Conservation (phyloP, 768 basidiomycete genomes). For the Clathrus columnatus region DNA sequence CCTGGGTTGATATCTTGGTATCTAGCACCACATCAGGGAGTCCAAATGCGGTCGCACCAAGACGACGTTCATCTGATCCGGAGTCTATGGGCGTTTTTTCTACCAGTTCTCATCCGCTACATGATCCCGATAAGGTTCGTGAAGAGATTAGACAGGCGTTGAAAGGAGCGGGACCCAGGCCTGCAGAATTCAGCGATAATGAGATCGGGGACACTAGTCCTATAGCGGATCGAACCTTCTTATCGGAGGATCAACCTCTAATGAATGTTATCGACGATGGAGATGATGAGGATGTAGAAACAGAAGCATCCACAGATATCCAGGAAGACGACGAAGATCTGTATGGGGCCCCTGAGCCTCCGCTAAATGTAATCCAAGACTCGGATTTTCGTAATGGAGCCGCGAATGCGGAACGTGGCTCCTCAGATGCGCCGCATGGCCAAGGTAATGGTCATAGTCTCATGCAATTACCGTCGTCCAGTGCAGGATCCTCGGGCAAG, state of each 20-base stretch:
- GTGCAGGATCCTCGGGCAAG: not conserved
- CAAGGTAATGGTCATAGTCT: not conserved
- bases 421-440: not conserved
- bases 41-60: not conserved
- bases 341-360: not conserved
- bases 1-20: slow-evolving; percentile 84
- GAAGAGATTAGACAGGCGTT: slow-evolving; percentile 66
- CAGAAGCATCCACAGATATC: too few relatives aligned
- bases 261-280: not conserved
- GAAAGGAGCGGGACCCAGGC: slow-evolving; percentile 7
- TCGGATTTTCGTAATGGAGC: not conserved
- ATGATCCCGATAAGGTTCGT: slow-evolving; percentile 64
- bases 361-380: not conserved
- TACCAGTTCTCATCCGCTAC: too few relatives aligned
- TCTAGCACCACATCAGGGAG: slow-evolving; percentile 25
- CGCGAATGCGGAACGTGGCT: not conserved
- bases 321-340: not conserved
- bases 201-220: slow-evolving; percentile 49
- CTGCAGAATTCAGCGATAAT: slow-evolving; percentile 27
- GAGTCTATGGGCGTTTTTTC: slow-evolving; percentile 19
- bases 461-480: not conserved
- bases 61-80: not conserved
- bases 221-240: not conserved
- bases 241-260: not conserved
- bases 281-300: not conserved